Conservation (phyloP, 768 basidiomycete species). For the Tricholomella constricta region DNA sequence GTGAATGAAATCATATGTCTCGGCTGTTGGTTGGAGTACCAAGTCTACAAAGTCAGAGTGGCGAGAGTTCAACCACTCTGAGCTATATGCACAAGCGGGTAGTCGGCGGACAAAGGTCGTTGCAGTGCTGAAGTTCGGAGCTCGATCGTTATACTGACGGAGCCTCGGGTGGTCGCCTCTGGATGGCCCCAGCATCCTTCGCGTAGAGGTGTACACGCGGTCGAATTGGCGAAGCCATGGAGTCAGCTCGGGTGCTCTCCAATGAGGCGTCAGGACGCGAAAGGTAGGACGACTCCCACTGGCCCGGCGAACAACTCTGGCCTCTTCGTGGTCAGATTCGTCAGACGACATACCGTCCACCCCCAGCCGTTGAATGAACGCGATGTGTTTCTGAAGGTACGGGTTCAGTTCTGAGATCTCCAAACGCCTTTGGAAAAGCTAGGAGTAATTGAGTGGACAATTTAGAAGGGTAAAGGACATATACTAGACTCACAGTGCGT, state of each 20-base stretch:
- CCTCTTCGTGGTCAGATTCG: constrained; percentile 20
- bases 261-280: constrained; percentile 11
- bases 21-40: background rate
- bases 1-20: constrained; percentile 18
- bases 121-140: constrained; percentile 1
- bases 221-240: constrained; percentile 22
- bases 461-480: background rate
- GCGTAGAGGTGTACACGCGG: constrained; percentile 8
- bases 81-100: constrained; percentile 18
- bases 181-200: background rate
- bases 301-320: background rate
- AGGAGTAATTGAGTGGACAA: background rate
- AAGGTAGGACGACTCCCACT: constrained; percentile 2
- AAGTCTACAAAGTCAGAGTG: background rate
- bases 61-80: constrained; percentile 10
- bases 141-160: background rate
- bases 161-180: constrained; percentile 15
- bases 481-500: background rate
- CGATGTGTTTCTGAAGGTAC: constrained; percentile 11
- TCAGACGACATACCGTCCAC: constrained; percentile 27
- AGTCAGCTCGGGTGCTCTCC: constrained; percentile 15
- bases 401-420: constrained; percentile 4
- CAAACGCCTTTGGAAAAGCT: constrained; percentile 10
- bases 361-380: constrained; percentile 21
- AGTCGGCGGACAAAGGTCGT: constrained; percentile 14